phyloP scores from a whole-genome alignment of 2,329 filamentous ascomycete genomes.

The Aspergillus sp. region DNA sequence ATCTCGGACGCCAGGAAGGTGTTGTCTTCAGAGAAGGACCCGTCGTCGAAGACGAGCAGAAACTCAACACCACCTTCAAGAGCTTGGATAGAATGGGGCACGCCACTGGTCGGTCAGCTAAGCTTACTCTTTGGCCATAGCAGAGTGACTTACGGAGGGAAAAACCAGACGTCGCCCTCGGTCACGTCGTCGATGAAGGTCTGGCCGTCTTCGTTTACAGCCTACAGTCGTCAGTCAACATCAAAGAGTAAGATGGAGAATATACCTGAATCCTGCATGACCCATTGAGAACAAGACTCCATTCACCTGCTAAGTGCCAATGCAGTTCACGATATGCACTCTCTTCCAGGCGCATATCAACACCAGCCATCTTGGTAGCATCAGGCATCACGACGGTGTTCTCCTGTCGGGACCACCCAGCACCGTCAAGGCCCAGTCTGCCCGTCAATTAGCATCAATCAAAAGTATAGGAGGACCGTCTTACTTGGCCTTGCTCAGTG shows the following conservation, averaged over 20 bases:
- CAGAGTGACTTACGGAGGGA: slow-evolving; percentile 54
- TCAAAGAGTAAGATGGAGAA: background rate
- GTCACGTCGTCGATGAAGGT: slow-evolving; percentile 75
- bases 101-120: slow-evolving; percentile 44
- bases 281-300: slow-evolving; percentile 41
- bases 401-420: slow-evolving; percentile 58
- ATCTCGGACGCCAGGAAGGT: slow-evolving; percentile 71
- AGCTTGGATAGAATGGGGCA: slow-evolving; percentile 76
- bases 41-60: slow-evolving; percentile 62
- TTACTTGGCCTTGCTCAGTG: slow-evolving; percentile 49
- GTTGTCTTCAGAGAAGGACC: slow-evolving; percentile 66
- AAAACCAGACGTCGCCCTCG: slow-evolving; percentile 79
- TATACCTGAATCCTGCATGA: slow-evolving; percentile 37
- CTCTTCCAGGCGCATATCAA: slow-evolving; percentile 59
- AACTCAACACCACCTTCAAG: slow-evolving; percentile 67
- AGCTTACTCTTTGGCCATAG: background rate
- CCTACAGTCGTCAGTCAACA: slow-evolving; percentile 17
- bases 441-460: background rate
- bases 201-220: slow-evolving; percentile 59
- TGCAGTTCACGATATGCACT: slow-evolving; percentile 64
- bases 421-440: slow-evolving; percentile 43
- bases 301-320: slow-evolving; percentile 46
- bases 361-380: slow-evolving; percentile 55
- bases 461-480: background rate
- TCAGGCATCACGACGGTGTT: slow-evolving; percentile 53